Percentiles rank a stretch among this genome's conserved stretches.
Evolutionary conservation across 2,329 filamentous ascomycete genomes (phyloP).

Genomic region (Colletotrichum sp.): DNA sequence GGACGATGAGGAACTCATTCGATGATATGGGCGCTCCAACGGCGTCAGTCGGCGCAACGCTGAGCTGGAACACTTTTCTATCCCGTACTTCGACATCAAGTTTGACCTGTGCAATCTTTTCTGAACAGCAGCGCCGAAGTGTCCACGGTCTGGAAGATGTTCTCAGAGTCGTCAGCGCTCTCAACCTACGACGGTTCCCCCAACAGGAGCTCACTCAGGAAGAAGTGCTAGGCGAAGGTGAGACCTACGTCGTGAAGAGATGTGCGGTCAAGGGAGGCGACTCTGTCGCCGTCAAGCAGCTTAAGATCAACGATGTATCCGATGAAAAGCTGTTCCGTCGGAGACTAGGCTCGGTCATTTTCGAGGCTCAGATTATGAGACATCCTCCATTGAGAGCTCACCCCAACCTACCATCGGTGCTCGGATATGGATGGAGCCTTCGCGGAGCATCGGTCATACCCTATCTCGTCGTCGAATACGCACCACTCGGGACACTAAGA

Average conservation of each 20-base stretch:
- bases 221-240: neutral
- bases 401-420: neutral
- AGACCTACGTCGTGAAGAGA: neutral
- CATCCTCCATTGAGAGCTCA: neutral
- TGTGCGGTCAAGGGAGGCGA: neutral
- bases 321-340: neutral
- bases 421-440: neutral
- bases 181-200: neutral
- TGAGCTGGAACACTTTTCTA: neutral
- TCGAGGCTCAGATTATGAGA: neutral
- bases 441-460: neutral
- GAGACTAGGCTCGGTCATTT: neutral
- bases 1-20: too few species aligned
- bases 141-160: neutral
- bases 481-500: neutral
- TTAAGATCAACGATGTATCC: neutral
- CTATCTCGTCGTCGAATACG: neutral
- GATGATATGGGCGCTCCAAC: too few species aligned
- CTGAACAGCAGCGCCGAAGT: neutral
- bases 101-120: neutral
- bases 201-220: neutral
- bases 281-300: neutral
- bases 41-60: too few species aligned
- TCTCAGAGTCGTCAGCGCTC: neutral
- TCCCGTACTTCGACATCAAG: neutral